Base-by-base conservation (phyloP, 192 early-diverging fungal genomes). In the Podila epicladia region DNA sequence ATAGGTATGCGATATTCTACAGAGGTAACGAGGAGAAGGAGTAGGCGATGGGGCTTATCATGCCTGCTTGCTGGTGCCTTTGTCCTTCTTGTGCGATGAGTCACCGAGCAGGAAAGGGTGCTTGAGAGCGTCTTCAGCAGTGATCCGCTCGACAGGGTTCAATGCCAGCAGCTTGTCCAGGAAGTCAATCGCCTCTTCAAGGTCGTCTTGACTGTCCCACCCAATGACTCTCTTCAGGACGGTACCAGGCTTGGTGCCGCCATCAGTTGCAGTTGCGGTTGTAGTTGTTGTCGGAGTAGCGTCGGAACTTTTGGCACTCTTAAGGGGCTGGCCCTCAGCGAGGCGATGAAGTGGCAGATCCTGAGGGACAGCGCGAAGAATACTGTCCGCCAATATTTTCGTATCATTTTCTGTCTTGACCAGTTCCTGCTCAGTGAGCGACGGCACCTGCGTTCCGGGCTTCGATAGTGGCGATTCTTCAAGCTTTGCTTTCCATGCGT, bases 71-170 rank as follows among this genome's bases (percentile, higher is more conserved):
- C 53, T 22, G 8, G 22, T 11, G 20, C 5, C 53, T 55, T 55
- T n/a, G 53, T 26, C 35, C 38, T 15, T 33, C 31, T 20, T 28
- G 32, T 32, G 29, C 19, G 60, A 19, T 62, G 19, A 7, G 4
- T 17, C 17, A 15, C 73, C 57, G 26, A 61, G 62, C 41, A 94
- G 69, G 53, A 96, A 97, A 20, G 93, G 91, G 64, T 97, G 95
- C 33, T 86, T 70, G 4, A 97, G 68, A 0, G 96, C 95, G 32
- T 96, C 88, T 32, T 73, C 83, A 0, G 96, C 95, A 0, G 94
- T 94, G 62, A 95, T 92, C 37, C 96, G 87, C 38, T 72, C 57
- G 2, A 61, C 82, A 0, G 90, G 90, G 62, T 92, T 77, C 20
- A 95, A 79, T 3, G 79, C 84, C 28, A 97, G 64, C 51, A 88